Base-by-base conservation (phyloP, 352 stramenopile genomes). In the Phytophthora vignae region DNA sequence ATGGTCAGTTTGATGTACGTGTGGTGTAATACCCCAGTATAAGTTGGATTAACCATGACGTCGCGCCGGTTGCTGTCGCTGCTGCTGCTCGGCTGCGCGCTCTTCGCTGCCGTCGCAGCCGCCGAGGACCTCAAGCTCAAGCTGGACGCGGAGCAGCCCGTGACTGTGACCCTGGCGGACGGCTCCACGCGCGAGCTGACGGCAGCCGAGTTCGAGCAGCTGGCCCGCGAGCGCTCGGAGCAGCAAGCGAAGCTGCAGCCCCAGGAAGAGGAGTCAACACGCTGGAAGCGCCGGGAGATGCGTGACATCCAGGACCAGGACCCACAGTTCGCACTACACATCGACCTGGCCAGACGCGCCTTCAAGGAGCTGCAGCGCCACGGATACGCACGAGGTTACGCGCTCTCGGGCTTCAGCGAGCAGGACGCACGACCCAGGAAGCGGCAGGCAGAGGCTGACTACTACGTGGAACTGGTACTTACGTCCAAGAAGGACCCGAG, bases 301-400 rank as follows among this genome's bases (percentile, higher is more conserved):
- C 59, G 70, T 2, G 78, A 87, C n/a, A 69, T 90, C 15, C 22
- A 74, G 36, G 69, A 66, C 12, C 58, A 81, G 12, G 81, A 93
- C 56, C 84, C 84, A 25, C 36, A 67, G 54, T 80, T 93, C 22
- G 84, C 81, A 12, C 64, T 79, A 31, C 76, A 84, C 31, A 91
- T 92, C 31, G 67, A 66, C 19, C 21, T 91, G 40, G 74, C 84
- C 2, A 48, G 73, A 60, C 72, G 78, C 22, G 81, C 79, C 33
- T 91, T 93, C 52, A 58, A 36, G 22, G 81, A 84, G 66, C 72
- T 93, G 11, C 81, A 92, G 69, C 73, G 75, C 17, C 81, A 86
- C 62, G 84, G 86, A 7, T 90, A 90, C 64, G 86, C 86, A 3
- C 77, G 72, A 25, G 82, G 79, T 5, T 91, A 87, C 67, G 31